Conservation (phyloP, 2,329 filamentous ascomycete genomes). For the Neofusicoccum parvum region DNA sequence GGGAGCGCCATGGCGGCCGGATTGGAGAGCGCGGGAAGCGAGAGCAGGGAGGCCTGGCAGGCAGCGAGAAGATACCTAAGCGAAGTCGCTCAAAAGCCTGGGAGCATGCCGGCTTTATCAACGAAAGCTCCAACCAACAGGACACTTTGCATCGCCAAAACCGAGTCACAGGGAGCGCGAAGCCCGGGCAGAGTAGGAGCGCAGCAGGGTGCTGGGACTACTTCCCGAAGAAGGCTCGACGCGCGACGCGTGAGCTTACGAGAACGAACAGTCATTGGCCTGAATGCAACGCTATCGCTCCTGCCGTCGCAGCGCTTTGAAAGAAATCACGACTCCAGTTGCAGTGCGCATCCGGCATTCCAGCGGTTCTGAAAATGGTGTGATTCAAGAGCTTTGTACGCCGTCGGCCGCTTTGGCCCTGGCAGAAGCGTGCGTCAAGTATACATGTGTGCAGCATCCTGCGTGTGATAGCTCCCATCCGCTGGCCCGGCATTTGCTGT, state of each 20-base stretch:
- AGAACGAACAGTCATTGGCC: slow-evolving; percentile 5
- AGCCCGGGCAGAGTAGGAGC: background rate
- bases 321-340: background rate
- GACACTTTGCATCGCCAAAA: background rate
- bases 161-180: background rate
- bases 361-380: background rate
- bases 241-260: background rate
- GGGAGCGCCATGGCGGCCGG: slow-evolving; percentile 20
- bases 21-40: no score
- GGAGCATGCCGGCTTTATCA: background rate
- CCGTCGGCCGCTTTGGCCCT: background rate
- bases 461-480: slow-evolving; percentile 7
- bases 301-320: no score
- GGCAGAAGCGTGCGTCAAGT: background rate
- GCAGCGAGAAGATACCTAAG: background rate
- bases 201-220: background rate
- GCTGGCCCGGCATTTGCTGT: background rate
- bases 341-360: no score
- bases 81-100: background rate
- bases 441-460: background rate
- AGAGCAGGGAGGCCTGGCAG: no score
- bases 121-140: background rate
- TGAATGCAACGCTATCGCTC: slow-evolving; percentile 3
- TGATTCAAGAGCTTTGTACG: background rate
- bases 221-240: background rate